A percentile compares a stretch with the other conserved stretches of the same genome.
phyloP scores from a whole-genome alignment of 495 filamentous ascomycete species.

The Bacidia rubella region DNA sequence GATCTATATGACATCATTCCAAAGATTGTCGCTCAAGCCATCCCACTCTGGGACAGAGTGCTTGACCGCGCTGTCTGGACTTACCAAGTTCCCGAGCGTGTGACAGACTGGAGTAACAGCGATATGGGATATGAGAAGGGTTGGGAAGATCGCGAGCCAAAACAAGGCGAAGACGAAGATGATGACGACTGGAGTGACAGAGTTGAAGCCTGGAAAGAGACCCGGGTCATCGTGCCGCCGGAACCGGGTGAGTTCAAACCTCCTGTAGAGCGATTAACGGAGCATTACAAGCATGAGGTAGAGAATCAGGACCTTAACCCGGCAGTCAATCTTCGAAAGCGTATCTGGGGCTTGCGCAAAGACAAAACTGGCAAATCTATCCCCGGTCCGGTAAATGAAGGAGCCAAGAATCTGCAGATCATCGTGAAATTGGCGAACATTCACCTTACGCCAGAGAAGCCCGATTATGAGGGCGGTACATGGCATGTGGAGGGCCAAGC shows the following conservation, averaged over 20 bases:
- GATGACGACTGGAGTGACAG: constrained; percentile 11
- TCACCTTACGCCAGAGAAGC: constrained; percentile 43
- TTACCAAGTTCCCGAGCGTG: constrained; percentile 5
- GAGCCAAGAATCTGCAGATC: constrained; percentile 33
- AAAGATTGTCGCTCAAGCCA: constrained; percentile 30
- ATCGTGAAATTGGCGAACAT: constrained; percentile 53
- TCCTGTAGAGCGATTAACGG: not conserved
- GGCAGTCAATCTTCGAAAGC: constrained; percentile 18
- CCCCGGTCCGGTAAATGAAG: no score
- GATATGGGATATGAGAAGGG: constrained; percentile 13
- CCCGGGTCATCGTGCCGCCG: constrained; percentile 19
- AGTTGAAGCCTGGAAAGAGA: constrained; percentile 6
- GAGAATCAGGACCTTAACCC: not conserved
- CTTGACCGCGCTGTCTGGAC: constrained; percentile 7
- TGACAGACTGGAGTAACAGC: constrained; percentile 1
- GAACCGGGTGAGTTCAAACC: constrained; percentile 25
- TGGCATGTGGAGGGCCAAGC: constrained; percentile 45
- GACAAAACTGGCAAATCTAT: no score
- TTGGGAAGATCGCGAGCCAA: constrained; percentile 6
- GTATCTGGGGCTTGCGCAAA: no score
- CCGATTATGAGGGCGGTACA: constrained; percentile 31
- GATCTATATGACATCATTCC: constrained; percentile 39
- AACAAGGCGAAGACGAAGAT: constrained; percentile 13
- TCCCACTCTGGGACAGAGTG: constrained; percentile 42
- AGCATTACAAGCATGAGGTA: not conserved